Percentiles rank a stretch among this genome's conserved stretches.
These are phyloP conservation scores for Leishmania braziliensis DNA, from an alignment of 208 protist species.

Conservation along the genomic window DNA sequence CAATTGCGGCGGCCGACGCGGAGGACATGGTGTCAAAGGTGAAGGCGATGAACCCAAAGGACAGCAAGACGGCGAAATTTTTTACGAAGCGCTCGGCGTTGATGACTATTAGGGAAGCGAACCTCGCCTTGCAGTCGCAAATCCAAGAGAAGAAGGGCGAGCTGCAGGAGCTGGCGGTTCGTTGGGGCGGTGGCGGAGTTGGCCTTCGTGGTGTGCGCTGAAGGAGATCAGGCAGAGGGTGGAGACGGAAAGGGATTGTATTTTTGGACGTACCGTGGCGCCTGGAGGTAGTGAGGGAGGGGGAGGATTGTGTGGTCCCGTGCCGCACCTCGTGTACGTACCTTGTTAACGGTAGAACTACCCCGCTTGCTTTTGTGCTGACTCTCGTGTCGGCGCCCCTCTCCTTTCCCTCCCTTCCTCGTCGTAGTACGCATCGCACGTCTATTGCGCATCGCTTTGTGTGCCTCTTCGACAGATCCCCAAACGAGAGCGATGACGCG, in stretches of 20 bases:
- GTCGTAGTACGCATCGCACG: background rate
- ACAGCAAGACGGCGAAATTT: slow-evolving; percentile 70
- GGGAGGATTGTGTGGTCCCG: background rate
- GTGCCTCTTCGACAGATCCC: background rate
- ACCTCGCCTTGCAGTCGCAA: slow-evolving; percentile 55
- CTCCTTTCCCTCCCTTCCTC: background rate
- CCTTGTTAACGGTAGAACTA: background rate
- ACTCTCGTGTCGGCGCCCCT: background rate
- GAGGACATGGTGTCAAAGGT: slow-evolving; percentile 69
- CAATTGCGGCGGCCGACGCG: slow-evolving; percentile 57
- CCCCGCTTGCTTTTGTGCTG: background rate
- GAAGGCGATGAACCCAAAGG: slow-evolving; percentile 51
- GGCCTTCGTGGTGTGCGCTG: slow-evolving; percentile 1
- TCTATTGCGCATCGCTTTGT: background rate
- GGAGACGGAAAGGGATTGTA: background rate
- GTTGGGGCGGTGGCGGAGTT: background rate
- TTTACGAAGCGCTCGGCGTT: slow-evolving; percentile 71
- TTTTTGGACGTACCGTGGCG: background rate
- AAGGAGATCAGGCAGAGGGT: background rate
- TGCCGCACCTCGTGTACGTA: background rate
- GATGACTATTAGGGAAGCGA: slow-evolving; percentile 61
- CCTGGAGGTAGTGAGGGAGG: background rate
- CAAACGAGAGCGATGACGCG: background rate
- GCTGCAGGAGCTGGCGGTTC: slow-evolving; percentile 53
- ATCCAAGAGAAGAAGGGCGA: slow-evolving; percentile 78